phyloP scores from a whole-genome alignment of 2,329 filamentous ascomycete genomes.

The Tolypocladium album region DNA sequence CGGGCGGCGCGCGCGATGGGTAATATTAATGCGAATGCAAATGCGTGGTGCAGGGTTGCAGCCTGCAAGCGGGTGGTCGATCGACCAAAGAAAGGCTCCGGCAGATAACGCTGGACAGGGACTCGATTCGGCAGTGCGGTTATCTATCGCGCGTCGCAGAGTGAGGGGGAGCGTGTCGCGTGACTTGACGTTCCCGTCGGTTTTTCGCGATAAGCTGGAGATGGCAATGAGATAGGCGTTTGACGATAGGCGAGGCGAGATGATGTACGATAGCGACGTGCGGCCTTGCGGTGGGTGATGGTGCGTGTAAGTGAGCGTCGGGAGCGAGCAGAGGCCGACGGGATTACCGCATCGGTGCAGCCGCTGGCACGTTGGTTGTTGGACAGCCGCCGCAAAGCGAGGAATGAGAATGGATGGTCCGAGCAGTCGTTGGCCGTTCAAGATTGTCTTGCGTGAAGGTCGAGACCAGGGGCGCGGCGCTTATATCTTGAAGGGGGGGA shows the following conservation, averaged over 20 bases:
- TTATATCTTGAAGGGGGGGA: neutral
- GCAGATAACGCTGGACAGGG: conserved; percentile 1
- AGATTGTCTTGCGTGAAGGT: neutral
- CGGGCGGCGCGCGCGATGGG: neutral
- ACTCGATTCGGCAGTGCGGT: conserved; percentile 1
- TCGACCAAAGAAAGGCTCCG: neutral
- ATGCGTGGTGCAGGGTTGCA: neutral
- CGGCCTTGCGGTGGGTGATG: neutral
- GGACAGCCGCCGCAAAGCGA: neutral
- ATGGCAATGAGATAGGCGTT: neutral
- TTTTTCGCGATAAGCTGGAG: neutral
- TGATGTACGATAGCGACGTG: neutral
- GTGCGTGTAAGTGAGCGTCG: neutral
- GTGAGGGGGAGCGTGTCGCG: neutral
- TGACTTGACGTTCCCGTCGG: neutral
- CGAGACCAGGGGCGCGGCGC: neutral
- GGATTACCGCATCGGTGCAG: neutral
- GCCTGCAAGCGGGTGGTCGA: neutral
- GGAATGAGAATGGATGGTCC: neutral
- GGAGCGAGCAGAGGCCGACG: neutral
- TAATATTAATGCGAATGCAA: neutral
- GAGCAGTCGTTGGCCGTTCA: neutral
- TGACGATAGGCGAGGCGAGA: neutral
- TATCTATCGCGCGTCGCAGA: neutral
- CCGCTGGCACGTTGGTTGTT: neutral